phyloP scores from a whole-genome alignment of 2,329 filamentous ascomycete species.

The Metarhizium guizhouense region DNA sequence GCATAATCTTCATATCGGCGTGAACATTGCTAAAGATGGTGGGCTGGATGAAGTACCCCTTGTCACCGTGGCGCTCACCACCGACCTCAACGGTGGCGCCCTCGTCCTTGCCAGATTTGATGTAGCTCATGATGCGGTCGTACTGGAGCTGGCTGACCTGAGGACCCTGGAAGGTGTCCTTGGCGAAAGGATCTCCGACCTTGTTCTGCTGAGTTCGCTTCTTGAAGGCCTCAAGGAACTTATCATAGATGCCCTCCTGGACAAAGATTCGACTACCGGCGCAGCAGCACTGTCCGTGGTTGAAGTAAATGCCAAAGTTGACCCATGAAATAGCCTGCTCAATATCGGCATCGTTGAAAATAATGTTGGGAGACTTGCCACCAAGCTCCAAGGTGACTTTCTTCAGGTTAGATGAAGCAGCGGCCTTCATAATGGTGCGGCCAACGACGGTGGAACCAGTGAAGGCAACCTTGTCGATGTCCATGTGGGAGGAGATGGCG shows the following conservation, averaged over 20 bases:
- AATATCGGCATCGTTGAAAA: slow-evolving; percentile 70
- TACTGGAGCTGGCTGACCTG: slow-evolving; percentile 81
- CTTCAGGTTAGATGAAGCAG: slow-evolving; percentile 69
- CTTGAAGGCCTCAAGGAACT: slow-evolving; percentile 76
- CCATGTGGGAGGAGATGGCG: slow-evolving; percentile 67
- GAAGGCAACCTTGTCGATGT: slow-evolving; percentile 76
- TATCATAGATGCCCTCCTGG: slow-evolving; percentile 79
- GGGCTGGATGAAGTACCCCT: slow-evolving; percentile 86
- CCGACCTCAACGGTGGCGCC: slow-evolving; percentile 52
- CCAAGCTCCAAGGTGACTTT: slow-evolving; percentile 75
- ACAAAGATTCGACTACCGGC: slow-evolving; percentile 79
- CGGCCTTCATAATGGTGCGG: slow-evolving; percentile 71
- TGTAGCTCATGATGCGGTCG: slow-evolving; percentile 79
- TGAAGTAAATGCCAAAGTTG: slow-evolving; percentile 61
- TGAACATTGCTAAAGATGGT: slow-evolving; percentile 82
- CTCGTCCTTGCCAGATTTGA: slow-evolving; percentile 56
- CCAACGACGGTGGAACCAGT: slow-evolving; percentile 69
- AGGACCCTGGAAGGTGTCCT: slow-evolving; percentile 78
- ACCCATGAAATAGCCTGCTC: slow-evolving; percentile 71
- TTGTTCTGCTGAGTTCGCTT: slow-evolving; percentile 63
- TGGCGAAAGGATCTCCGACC: slow-evolving; percentile 73
- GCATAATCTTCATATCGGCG: slow-evolving; percentile 80
- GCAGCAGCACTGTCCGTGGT: slow-evolving; percentile 60
- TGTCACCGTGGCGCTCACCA: slow-evolving; percentile 49
- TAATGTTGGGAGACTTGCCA: slow-evolving; percentile 73